A percentile compares a stretch with the other conserved stretches of the same genome.
These are phyloP conservation scores for Macrophomina phaseolina DNA, from an alignment of 2,329 filamentous ascomycete genomes.

Conservation along the genomic window DNA sequence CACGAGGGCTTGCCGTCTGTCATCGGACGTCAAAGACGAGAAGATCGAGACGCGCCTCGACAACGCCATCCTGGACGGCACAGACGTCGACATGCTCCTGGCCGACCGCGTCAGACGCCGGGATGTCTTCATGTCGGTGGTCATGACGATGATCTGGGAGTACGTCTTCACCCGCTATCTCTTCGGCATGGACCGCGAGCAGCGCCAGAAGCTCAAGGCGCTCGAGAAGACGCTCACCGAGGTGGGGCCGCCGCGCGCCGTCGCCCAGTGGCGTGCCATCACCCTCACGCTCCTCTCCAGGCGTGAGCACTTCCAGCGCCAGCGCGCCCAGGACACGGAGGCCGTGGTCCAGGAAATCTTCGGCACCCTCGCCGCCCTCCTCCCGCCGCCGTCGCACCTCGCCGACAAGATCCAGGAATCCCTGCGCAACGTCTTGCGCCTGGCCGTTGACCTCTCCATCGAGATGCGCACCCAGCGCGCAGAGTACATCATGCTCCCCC, in stretches of 20 bases:
- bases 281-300: constrained; percentile 88
- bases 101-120: constrained; percentile 85
- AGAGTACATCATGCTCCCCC: constrained; percentile 98
- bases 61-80: constrained; percentile 91
- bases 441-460: constrained; percentile 88
- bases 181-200: constrained; percentile 97
- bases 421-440: constrained; percentile 82
- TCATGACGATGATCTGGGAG: constrained; percentile 99
- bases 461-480: constrained; percentile 97
- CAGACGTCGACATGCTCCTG: constrained; percentile 87
- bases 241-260: constrained; percentile 75
- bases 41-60: constrained; percentile 94
- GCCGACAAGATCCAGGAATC: constrained; percentile 82
- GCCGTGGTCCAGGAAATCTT: constrained; percentile 94
- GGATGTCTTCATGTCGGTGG: constrained; percentile 97
- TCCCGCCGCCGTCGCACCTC: constrained; percentile 83
- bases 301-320: constrained; percentile 77
- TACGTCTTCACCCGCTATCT: constrained; percentile 97
- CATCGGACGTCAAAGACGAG: constrained; percentile 84
- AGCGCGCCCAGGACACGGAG: constrained; percentile 89
- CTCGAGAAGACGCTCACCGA: constrained; percentile 91
- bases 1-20: constrained; percentile 82
- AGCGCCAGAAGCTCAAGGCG: constrained; percentile 95
- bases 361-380: constrained; percentile 78
- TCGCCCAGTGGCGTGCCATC: constrained; percentile 95